Conservation (phyloP, 768 basidiomycete species). For the Galerina marginata region DNA sequence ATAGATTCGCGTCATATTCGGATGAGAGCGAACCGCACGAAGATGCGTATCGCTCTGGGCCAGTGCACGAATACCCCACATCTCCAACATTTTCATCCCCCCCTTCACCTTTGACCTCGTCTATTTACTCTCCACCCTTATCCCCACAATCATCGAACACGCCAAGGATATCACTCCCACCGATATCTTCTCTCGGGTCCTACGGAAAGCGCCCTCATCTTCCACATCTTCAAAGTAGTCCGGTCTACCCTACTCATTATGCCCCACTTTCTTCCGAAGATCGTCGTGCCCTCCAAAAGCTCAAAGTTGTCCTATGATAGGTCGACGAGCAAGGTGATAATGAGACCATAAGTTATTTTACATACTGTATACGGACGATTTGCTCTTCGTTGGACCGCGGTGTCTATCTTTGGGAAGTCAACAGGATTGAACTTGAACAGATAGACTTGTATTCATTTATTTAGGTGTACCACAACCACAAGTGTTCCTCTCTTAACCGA, state of each 20-base stretch:
- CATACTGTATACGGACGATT: too few species aligned
- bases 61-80: slow-evolving; percentile 21
- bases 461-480: background rate
- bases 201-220: slow-evolving; percentile 26
- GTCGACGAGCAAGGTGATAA: background rate
- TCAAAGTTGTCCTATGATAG: slow-evolving; percentile 55
- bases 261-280: slow-evolving; percentile 60
- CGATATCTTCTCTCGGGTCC: slow-evolving; percentile 29
- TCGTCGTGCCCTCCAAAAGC: slow-evolving; percentile 58
- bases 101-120: slow-evolving; percentile 18
- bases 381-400: background rate
- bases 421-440: background rate
- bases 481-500: slow-evolving; percentile 7
- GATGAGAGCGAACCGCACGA: slow-evolving; percentile 51
- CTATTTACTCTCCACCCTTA: slow-evolving; percentile 17
- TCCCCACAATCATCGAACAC: slow-evolving; percentile 15
- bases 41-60: slow-evolving; percentile 28
- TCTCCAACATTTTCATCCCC: slow-evolving; percentile 19
- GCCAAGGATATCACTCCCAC: slow-evolving; percentile 28
- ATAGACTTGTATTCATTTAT: background rate
- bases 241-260: slow-evolving; percentile 32
- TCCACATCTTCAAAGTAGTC: slow-evolving; percentile 28
- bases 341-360: background rate
- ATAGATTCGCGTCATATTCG: slow-evolving; percentile 50
- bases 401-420: background rate